A percentile compares a stretch with the other conserved stretches of the same genome.
Conservation (phyloP, 345 rosid species). For the Salix caprea region DNA sequence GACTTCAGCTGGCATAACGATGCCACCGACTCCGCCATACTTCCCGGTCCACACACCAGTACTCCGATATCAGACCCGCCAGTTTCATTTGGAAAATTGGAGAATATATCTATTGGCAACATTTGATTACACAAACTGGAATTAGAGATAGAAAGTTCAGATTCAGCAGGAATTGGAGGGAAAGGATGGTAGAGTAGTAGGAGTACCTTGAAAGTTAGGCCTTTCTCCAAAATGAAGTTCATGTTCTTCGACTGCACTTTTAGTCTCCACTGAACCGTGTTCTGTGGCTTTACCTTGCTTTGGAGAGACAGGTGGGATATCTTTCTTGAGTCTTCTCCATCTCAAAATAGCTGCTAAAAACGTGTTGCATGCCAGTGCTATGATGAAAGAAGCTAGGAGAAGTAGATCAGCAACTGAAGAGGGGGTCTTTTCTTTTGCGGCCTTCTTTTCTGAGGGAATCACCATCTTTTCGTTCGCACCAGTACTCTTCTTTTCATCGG, state of each 20-base stretch:
- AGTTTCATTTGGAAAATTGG: constrained; percentile 38
- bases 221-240: constrained; percentile 63
- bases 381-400: constrained; percentile 49
- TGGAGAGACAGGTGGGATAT: constrained; percentile 26
- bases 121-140: not conserved
- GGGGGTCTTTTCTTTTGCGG: constrained; percentile 50
- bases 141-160: not conserved
- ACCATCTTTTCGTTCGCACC: constrained; percentile 25
- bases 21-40: constrained; percentile 67
- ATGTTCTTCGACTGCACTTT: constrained; percentile 38
- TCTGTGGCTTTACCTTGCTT: constrained; percentile 30
- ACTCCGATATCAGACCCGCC: constrained; percentile 55
- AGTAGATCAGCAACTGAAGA: constrained; percentile 62
- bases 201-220: constrained; percentile 67
- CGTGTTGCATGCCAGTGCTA: constrained; percentile 35
- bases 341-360: constrained; percentile 46
- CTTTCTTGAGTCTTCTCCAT: constrained; percentile 49
- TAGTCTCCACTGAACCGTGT: constrained; percentile 19
- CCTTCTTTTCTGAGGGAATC: constrained; percentile 8
- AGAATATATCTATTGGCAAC: constrained; percentile 44
- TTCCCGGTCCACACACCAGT: constrained; percentile 78
- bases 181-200: too few relatives aligned
- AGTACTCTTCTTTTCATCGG: constrained; percentile 40
- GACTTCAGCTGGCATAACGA: constrained; percentile 34
- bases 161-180: not conserved